Base-by-base conservation (phyloP, 108 stramenopile species). In the Skeletonema marinoi region DNA sequence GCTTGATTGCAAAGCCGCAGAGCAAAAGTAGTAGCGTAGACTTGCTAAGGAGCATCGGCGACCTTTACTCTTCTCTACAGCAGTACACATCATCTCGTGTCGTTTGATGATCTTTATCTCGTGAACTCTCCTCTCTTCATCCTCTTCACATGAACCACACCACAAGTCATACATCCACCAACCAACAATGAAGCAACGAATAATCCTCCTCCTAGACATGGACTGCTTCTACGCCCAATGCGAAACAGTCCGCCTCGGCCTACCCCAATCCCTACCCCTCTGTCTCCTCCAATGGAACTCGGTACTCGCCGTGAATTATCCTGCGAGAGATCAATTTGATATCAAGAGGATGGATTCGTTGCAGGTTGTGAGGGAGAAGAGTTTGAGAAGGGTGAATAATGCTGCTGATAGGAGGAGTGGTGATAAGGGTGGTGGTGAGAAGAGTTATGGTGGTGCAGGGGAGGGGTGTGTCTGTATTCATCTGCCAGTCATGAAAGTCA, bases 211-310 rank as follows among this genome's bases (percentile, higher is more conserved):
- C 58, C 86, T 96, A 9, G 94, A 96, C 77, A 85, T 96, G 90
- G 94, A 96, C 76, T 93, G 92, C 64, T 96, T 96, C 73, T 96
- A 96, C 74, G 94, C 94, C 32, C 92, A 93, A 75, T 93, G 92
- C 71, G 94, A 96, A 75, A 82, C 84, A 0, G 88, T 96, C 13
- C 91, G 94, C 9, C 71, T 96, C 60, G 90, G 90, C 17, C 77
- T 92, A 39, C 76, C 80, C 29, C 70, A 73, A 42, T 73, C 73
- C 6, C 68, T 83, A 4, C 78, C 85, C 1, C 65, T 93, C 42
- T 88, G 87, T 32, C 75, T 93, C 77, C 61, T 95, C 41, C 90
- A 91, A 78, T 93, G 92, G 92, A 90, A 92, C 71, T 92, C 91
- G 1, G 87, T 82, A 13, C 69, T 96, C 70, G 94, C 94, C 16